phyloP scores from a whole-genome alignment of 2,329 filamentous ascomycete species.

The Colletotrichum abscissum region DNA sequence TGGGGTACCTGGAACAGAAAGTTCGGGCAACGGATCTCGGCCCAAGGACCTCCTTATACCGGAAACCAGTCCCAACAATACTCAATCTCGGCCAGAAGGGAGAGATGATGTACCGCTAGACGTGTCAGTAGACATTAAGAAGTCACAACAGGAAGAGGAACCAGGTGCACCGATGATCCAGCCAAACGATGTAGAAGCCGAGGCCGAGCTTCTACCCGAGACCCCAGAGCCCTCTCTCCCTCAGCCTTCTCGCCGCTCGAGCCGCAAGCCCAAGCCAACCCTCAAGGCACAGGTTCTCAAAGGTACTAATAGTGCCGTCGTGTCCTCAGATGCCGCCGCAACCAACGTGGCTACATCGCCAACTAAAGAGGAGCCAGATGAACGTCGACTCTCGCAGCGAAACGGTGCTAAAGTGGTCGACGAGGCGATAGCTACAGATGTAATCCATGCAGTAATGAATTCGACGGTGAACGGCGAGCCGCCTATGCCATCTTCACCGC shows the following conservation, averaged over 20 bases:
- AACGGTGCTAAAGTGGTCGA: neutral
- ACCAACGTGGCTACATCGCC: neutral
- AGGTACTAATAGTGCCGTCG: neutral
- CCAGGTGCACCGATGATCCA: neutral
- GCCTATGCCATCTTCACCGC: conserved; percentile 28
- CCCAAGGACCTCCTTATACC: conserved; percentile 41
- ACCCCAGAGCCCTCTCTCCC: neutral
- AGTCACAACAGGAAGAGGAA: neutral
- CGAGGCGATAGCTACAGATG: neutral
- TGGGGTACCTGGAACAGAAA: conserved; percentile 11
- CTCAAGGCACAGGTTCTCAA: conserved; percentile 21
- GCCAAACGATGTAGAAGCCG: neutral
- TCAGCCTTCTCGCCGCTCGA: conserved; percentile 25
- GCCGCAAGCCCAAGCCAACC: conserved; percentile 23
- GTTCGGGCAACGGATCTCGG: conserved; percentile 31
- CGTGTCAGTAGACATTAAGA: neutral
- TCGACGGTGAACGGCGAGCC: neutral
- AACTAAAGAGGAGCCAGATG: neutral
- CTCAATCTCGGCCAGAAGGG: conserved; percentile 17
- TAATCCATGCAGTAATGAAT: too few relatives aligned
- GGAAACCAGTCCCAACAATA: conserved; percentile 43
- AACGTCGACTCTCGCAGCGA: too few relatives aligned
- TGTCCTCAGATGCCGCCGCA: neutral
- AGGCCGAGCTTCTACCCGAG: neutral
- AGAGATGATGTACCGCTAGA: neutral